A percentile compares a stretch with the other conserved stretches of the same genome.
These are phyloP conservation scores for Gamsiella multidivaricata DNA, from an alignment of 192 early-diverging fungal species.

Conservation along the genomic window DNA sequence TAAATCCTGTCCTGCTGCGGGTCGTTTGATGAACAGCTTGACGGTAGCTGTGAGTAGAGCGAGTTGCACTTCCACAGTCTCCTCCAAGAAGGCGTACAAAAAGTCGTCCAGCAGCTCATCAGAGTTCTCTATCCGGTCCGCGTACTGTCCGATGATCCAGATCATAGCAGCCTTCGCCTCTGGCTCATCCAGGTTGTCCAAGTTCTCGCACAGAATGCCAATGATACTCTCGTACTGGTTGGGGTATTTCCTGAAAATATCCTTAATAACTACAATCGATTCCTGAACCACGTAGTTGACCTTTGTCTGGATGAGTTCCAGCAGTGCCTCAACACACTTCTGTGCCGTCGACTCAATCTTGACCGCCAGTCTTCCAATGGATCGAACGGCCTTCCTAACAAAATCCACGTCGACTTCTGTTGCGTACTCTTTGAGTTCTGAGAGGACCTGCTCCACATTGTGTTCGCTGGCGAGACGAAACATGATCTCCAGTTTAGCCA, in stretches of 20 bases:
- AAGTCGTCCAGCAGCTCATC: slow-evolving; percentile 90
- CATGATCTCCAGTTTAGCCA: slow-evolving; percentile 97
- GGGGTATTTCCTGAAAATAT: slow-evolving; percentile 98
- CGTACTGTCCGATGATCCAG: slow-evolving; percentile 99
- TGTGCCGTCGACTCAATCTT: slow-evolving; percentile 93
- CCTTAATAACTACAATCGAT: slow-evolving; percentile 97
- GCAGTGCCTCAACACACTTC: slow-evolving; percentile 84
- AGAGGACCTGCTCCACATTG: slow-evolving; percentile 91
- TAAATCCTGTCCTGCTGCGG: slow-evolving; percentile 89
- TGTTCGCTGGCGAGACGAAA: slow-evolving; percentile 82
- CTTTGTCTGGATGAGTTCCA: slow-evolving; percentile 95
- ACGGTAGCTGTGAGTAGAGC: slow-evolving; percentile 94
- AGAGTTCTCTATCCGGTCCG: slow-evolving; percentile 96
- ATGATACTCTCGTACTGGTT: slow-evolving; percentile 97
- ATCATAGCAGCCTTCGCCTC: slow-evolving; percentile 99
- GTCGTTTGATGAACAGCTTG: slow-evolving; percentile 95
- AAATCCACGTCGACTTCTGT: slow-evolving; percentile 98
- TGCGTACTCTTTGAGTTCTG: slow-evolving; percentile 94
- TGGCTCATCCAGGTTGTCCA: slow-evolving; percentile 96
- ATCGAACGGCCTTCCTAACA: slow-evolving; percentile 95
- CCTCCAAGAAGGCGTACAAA: slow-evolving; percentile 90
- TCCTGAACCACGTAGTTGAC: slow-evolving; percentile 99
- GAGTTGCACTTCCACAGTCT: slow-evolving; percentile 91
- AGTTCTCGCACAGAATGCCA: slow-evolving; percentile 90
- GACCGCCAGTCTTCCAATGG: slow-evolving; percentile 97